Base-by-base conservation (phyloP, 169 alveolate genomes). In the Eimeria necatrix region DNA sequence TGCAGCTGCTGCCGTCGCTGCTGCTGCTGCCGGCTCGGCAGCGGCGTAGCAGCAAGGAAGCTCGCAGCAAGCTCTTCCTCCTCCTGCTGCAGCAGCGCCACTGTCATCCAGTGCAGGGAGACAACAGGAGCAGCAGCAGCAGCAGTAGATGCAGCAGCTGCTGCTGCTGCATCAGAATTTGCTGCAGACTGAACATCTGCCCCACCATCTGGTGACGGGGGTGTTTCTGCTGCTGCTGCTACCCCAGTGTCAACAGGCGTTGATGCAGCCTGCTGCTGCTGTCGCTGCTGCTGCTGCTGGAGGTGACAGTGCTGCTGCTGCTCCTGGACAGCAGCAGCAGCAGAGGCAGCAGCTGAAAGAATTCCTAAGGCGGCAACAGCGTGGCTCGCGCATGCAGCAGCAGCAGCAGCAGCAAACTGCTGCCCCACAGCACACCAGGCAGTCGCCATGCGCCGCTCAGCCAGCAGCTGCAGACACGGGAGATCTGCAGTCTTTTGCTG, bases 371-470 rank as follows among this genome's bases (percentile, higher is more conserved):
- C 51, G 56, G 56, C 56, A 16, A 73, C 20, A 20, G 83, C 46
- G 52, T 73, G 83, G 83, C 83, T 8, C 12, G 22, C 20, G 68
- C 68, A 56, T 56, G 68, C 68, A 56, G 68, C 68, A 56, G 68
- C 68, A 22, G 83, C 83, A 41, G 83, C 83, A 73, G 83, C 83
- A 22, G 83, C 68, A 18, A 56, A 56, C 68, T 18, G 68, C 52
- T 22, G 83, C 12, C 83, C 83, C n/a, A 24, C 83, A 7, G 24
- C 52, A 10, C 20, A 18, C 83, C 83, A 73, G 12, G 83, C 83
- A 22, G 83, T 73, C 20, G 83, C 83, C 83, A 73, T 73, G 48
- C 83, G 83, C 51, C 83, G 83, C 83, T 73, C 83, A 9, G 83
- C 83, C 52, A 73, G 56, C 83, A 73, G 83, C 83, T n/a, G 51